Conservation (phyloP, 2,329 filamentous ascomycete genomes). For the Neopestalotiopsis sp. region DNA sequence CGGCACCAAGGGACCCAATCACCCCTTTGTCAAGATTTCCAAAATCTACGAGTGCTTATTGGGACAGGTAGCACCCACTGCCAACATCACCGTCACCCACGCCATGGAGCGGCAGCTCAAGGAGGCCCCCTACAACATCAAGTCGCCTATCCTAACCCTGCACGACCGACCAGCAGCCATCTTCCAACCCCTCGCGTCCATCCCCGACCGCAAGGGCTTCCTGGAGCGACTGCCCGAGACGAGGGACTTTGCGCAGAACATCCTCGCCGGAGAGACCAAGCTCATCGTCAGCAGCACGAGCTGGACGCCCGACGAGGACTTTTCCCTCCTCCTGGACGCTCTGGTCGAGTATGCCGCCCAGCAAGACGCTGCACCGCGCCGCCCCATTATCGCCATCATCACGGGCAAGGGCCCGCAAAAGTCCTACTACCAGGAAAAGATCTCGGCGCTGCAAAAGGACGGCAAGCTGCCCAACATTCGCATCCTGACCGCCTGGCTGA, state of each 20-base stretch:
- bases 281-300: slow-evolving; percentile 93
- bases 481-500: slow-evolving; percentile 84
- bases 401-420: slow-evolving; percentile 93
- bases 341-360: slow-evolving; percentile 77
- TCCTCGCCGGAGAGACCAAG: slow-evolving; percentile 62
- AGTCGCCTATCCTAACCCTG: slow-evolving; percentile 69
- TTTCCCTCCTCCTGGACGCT: slow-evolving; percentile 83
- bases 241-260: slow-evolving; percentile 59
- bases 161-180: slow-evolving; percentile 86
- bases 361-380: slow-evolving; percentile 39
- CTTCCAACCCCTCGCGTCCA: slow-evolving; percentile 71
- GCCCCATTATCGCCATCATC: slow-evolving; percentile 86
- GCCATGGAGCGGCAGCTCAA: slow-evolving; percentile 82
- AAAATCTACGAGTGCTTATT: slow-evolving; percentile 78
- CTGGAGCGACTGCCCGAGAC: slow-evolving; percentile 71
- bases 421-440: slow-evolving; percentile 71
- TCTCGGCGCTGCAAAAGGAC: slow-evolving; percentile 63
- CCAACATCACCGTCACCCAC: slow-evolving; percentile 86
- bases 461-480: slow-evolving; percentile 72
- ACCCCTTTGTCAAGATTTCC: slow-evolving; percentile 80
- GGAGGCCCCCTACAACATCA: slow-evolving; percentile 66
- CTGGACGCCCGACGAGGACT: slow-evolving; percentile 97
- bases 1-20: slow-evolving; percentile 57
- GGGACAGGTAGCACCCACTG: slow-evolving; percentile 67
- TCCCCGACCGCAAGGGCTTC: slow-evolving; percentile 58